Percentiles rank a stretch among this genome's conserved stretches.
phyloP scores from a whole-genome alignment of 257 asterid species.

The Solanum peruvianum region DNA sequence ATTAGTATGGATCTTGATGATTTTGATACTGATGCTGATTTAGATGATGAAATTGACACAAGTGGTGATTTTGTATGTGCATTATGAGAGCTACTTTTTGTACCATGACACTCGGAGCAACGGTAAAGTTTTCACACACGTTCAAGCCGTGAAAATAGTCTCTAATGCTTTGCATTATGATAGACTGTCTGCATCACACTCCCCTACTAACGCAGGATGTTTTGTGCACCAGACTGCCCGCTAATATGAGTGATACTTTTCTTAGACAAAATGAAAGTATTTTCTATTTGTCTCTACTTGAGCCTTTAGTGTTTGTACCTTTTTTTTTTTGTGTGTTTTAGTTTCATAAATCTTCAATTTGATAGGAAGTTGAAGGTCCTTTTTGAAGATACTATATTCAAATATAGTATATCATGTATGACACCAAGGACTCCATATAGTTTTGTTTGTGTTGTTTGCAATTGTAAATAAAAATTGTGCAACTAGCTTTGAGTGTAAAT shows the following conservation, averaged over 20 bases:
- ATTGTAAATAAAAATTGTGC: not conserved
- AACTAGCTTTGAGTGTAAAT: not conserved
- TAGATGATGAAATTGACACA: constrained; percentile 1
- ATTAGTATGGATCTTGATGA: not conserved
- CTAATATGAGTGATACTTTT: not conserved
- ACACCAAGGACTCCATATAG: not conserved
- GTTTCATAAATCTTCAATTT: not conserved
- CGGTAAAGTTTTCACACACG: not conserved
- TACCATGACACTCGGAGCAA: not conserved
- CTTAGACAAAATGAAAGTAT: not conserved
- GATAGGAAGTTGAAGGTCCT: not conserved
- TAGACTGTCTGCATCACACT: not conserved
- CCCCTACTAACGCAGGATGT: not conserved
- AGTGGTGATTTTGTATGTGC: not conserved
- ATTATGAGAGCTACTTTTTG: not conserved
- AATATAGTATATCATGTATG: not conserved
- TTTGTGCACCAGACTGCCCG: not conserved
- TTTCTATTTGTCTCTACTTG: not conserved
- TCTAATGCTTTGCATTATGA: not conserved
- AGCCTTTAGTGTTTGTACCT: not conserved
- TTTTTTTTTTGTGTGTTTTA: not conserved
- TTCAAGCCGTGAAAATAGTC: not conserved
- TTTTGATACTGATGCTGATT: not conserved
- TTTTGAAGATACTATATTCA: not conserved
- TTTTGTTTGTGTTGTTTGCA: not conserved